Evolutionary conservation across 768 basidiomycete species (phyloP), one percentile per base, ranked within the genome.

Genomic region (Kwoniella dejecticola): DNA sequence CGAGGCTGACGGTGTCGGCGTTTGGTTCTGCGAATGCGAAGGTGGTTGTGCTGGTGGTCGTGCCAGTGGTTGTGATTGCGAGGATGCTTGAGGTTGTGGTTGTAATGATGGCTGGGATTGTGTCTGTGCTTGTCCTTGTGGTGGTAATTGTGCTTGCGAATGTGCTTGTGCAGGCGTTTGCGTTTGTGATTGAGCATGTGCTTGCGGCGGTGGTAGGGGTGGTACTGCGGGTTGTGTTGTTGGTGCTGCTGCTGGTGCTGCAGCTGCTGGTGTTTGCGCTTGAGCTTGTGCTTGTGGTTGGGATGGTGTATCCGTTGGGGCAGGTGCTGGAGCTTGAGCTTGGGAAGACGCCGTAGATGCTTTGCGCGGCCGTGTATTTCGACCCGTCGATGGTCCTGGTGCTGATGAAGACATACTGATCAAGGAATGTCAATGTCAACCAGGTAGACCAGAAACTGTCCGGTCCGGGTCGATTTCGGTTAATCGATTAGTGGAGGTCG

Each of bases 291-390:
- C n/a, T n/a, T n/a, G n/a, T n/a, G n/a, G n/a, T 36, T 36, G 33
- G 15, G 33, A 36, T 36, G 33, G 33, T 7, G 62, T 62, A 21
- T 41, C 65, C 2, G 50, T 36, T 2, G 49, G 31, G 7, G 62
- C 19, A 11, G 42, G 7, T 36, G 15, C 15, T 36, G n/a, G n/a
- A n/a, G 7, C 33, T 36, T 7, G 36, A 5, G 65, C 57, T 50
- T 64, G 62, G 3, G 62, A 54, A 19, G 68, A 45, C 13, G 72
- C 66, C 4, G 68, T 69, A 12, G 72, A 74, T 10, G 72, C 63
- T 54, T 74, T 74, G 3, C 72, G 57, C 12, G 72, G 70, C 42
- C 72, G 60, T 13, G 61, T 64, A 21, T 66, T 60, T n/a, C 45
- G 47, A 8, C 48, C 19, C 1, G 46, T 19, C 38, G 54, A 44